phyloP scores from a whole-genome alignment of 148 eudicot species.

The Gaultheria prostrata region DNA sequence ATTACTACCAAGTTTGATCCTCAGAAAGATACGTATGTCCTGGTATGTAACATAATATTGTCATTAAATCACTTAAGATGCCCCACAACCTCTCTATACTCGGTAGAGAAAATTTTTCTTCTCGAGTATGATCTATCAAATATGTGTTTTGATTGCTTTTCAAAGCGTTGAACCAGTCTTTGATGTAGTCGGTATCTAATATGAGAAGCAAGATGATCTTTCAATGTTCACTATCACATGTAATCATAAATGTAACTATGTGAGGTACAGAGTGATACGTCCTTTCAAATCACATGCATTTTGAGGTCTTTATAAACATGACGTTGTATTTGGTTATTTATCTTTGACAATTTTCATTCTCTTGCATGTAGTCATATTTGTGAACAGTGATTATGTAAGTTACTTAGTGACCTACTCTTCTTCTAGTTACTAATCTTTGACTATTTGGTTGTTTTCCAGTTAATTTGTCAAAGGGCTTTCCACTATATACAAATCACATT shows the following conservation, averaged over 20 bases:
- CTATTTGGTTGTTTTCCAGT: too few species aligned
- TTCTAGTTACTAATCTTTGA: too few species aligned
- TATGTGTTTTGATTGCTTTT: slow-evolving; percentile 1
- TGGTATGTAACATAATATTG: slow-evolving; percentile 45
- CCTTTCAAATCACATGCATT: background rate
- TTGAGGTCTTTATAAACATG: background rate
- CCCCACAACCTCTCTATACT: background rate
- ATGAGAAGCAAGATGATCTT: background rate
- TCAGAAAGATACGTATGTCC: slow-evolving; percentile 79
- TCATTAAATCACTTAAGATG: background rate
- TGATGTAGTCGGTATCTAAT: background rate
- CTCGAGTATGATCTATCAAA: background rate
- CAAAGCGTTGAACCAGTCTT: background rate
- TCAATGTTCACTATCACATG: background rate
- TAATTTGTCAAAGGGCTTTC: too few species aligned
- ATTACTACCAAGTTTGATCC: slow-evolving; percentile 71
- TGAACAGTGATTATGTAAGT: background rate
- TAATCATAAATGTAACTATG: background rate
- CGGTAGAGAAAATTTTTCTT: background rate
- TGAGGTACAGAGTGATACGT: background rate
- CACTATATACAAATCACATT: too few species aligned
- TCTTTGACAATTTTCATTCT: background rate
- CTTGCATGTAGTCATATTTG: background rate
- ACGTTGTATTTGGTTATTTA: background rate
- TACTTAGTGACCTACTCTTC: background rate